Evolutionary conservation across 306 rosid species (phyloP), one percentile per base, ranked within the genome.

Genomic region (Cucurbita ficifolia): DNA sequence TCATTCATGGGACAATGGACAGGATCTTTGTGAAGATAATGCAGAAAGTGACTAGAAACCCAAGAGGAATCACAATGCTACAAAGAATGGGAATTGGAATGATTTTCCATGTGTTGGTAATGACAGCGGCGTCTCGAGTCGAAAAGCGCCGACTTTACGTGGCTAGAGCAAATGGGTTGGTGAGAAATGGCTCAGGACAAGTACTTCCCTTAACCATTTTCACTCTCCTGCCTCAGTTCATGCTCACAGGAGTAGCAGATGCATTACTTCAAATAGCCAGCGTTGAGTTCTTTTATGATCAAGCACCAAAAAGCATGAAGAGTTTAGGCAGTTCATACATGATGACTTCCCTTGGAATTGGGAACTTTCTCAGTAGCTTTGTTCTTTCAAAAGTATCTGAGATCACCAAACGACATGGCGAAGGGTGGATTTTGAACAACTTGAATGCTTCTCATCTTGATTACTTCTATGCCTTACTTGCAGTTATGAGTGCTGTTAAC

Each of bases 51-150:
- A 92, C 96, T 0, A 87, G 84, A 22, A 85, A 88, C 29, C 96
- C 96, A 0, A 81, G 98, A 82, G 98, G 98, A 79, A 87, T 90
- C 81, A 84, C 96, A 17, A 82, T 92, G 53, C 91, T 92, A 38
- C 96, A 88, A 57, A 84, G 98, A 78, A 89, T 86, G 80, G 93
- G 93, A 10, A 86, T 88, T 55, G 96, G 98, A 76, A 87, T 92
- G 81, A 76, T 80, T 59, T 53, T 86, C 74, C 98, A 87, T 55
- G 75, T 88, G 57, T 6, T 87, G 6, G 82, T 91, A 48, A 88
- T 86, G 83, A 76, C 83, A 22, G 74, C 83, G 50, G 96, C 98
- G 17, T 88, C 91, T 55, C 78, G 85, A 1, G 87, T 85, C 0
- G 98, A 92, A 82, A 85, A 80, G 63, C 76, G 76, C 18, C 81